phyloP scores from a whole-genome alignment of 2,329 filamentous ascomycete genomes.

The Pleurostoma richardsiae region DNA sequence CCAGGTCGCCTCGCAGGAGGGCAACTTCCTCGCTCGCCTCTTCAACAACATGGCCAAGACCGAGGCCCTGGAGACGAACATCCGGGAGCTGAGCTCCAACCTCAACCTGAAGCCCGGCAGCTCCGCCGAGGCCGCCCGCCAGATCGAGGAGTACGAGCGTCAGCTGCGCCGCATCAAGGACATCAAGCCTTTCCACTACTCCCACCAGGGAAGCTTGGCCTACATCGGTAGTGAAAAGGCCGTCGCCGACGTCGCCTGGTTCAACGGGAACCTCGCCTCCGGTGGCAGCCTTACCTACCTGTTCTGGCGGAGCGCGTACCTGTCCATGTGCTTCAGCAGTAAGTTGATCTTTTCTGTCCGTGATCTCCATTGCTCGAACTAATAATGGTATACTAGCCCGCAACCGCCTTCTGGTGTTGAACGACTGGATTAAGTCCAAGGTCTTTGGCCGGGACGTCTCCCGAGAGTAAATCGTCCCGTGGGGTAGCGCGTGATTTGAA shows the following conservation, averaged over 20 bases:
- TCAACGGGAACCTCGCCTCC: conserved; percentile 91
- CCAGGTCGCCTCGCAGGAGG: conserved; percentile 94
- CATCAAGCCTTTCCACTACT: conserved; percentile 97
- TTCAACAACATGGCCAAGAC: conserved; percentile 99
- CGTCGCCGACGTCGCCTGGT: conserved; percentile 94
- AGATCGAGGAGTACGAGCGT: conserved; percentile 85
- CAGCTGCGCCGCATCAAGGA: conserved; percentile 86
- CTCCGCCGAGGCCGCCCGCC: conserved; percentile 60
- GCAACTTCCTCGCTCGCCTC: conserved; percentile 86
- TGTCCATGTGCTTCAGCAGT: conserved; percentile 99
- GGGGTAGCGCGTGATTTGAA: too few relatives aligned
- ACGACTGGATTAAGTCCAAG: conserved; percentile 98
- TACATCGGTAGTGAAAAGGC: conserved; percentile 98
- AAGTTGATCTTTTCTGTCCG: conserved; percentile 44
- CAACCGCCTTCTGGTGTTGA: conserved; percentile 85
- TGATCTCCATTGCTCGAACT: neutral
- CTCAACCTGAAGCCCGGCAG: conserved; percentile 59
- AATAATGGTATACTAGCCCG: conserved; percentile 54
- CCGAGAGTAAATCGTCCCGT: conserved; percentile 53
- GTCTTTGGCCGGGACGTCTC: conserved; percentile 94
- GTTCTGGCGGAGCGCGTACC: conserved; percentile 96
- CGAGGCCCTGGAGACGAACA: conserved; percentile 70
- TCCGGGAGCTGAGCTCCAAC: conserved; percentile 61
- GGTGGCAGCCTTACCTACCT: conserved; percentile 93
- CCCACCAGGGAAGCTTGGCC: conserved; percentile 91